Evolutionary conservation across 345 rosid species (phyloP).

Genomic region (Salix brachista): DNA sequence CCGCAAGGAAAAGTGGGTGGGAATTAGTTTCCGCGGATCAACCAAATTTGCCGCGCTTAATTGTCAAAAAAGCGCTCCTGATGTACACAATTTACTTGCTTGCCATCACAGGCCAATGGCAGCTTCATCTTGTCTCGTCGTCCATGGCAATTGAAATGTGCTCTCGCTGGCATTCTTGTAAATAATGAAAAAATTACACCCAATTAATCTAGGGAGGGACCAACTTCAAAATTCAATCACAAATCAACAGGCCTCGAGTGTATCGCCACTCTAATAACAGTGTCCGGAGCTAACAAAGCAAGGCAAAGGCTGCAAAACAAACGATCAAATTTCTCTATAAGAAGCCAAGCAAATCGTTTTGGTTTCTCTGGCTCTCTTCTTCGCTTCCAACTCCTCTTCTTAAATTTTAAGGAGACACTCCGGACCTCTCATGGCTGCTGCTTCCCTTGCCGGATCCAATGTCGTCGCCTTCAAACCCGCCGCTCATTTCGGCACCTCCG

Average conservation of each 20-base stretch:
- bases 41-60: background rate
- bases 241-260: constrained; percentile 18
- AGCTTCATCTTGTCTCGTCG: too few species aligned
- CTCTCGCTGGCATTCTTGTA: constrained; percentile 12
- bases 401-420: constrained; percentile 24
- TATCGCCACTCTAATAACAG: constrained; percentile 28
- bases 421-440: constrained; percentile 38
- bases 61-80: background rate
- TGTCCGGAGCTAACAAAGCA: constrained; percentile 42
- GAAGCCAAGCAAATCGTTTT: background rate
- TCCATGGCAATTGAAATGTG: background rate
- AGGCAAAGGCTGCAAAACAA: constrained; percentile 10
- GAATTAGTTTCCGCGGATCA: background rate
- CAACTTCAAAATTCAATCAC: background rate
- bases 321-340: constrained; percentile 1
- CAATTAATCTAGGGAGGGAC: background rate
- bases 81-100: background rate
- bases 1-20: background rate
- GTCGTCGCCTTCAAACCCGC: constrained; percentile 45
- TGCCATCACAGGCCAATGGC: background rate
- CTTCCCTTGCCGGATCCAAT: constrained; percentile 49
- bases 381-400: constrained; percentile 20
- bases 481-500: constrained; percentile 11
- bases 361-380: constrained; percentile 34
- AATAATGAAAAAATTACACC: constrained; percentile 3